A percentile compares a stretch with the other conserved stretches of the same genome.
phyloP scores from a whole-genome alignment of 139 green algal genomes.

The Yamagishiella unicocca region DNA sequence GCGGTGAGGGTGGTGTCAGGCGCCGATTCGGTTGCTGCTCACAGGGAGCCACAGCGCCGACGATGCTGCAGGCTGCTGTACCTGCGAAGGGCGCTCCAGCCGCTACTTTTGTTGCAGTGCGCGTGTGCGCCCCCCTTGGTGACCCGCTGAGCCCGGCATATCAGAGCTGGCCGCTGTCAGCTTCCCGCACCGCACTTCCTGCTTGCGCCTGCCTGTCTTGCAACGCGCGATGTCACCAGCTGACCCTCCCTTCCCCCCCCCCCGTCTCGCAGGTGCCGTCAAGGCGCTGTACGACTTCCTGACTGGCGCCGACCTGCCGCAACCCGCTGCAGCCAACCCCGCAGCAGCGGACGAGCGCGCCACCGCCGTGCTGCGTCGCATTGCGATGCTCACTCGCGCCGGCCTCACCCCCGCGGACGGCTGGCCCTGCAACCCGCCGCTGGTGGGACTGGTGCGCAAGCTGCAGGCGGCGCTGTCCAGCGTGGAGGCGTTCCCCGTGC shows the following conservation, averaged over 20 bases:
- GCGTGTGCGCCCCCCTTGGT: no score
- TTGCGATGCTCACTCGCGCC: constrained; percentile 10
- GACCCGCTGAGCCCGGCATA: no score
- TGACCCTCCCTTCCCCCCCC: not conserved
- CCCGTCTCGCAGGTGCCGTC: constrained; percentile 56
- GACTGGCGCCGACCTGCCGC: constrained; percentile 57
- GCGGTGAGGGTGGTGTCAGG: constrained; percentile 65
- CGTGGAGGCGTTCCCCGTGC: constrained; percentile 86
- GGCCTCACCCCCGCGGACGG: constrained; percentile 49
- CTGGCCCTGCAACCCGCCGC: constrained; percentile 52
- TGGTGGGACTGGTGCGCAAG: constrained; percentile 81
- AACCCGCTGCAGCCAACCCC: not conserved
- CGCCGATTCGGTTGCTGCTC: no score
- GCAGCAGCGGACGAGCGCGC: not conserved
- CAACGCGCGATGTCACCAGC: not conserved
- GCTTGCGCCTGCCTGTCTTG: no score
- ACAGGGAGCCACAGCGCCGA: no score
- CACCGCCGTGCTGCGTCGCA: constrained; percentile 22
- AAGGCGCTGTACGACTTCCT: constrained; percentile 81
- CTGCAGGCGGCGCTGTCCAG: constrained; percentile 84
- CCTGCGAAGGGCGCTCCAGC: no score
- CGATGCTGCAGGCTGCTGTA: no score
- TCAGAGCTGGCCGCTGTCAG: no score
- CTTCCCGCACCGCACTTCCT: no score
- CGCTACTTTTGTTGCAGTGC: no score